These are phyloP conservation scores for Ceratocystis destructans DNA, from an alignment of 2,329 filamentous ascomycete species.

Conservation along the genomic window DNA sequence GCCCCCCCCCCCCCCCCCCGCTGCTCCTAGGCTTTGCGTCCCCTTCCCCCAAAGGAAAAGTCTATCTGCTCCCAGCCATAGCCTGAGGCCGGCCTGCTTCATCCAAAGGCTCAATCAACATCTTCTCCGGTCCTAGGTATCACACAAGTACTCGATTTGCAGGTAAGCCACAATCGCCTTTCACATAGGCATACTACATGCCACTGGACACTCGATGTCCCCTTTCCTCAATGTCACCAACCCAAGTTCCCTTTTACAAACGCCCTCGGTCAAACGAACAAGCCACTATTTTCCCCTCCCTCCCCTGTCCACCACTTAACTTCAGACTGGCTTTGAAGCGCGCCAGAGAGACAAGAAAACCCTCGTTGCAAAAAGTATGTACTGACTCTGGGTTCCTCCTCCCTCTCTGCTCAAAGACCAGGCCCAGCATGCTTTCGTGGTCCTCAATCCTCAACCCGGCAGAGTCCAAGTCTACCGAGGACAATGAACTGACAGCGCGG, in stretches of 20 bases:
- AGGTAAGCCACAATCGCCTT: not conserved
- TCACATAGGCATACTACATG: not conserved
- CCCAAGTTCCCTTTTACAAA: not conserved
- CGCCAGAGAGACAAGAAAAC: not conserved
- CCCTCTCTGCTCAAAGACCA: not conserved
- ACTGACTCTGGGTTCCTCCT: not conserved
- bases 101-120: not conserved
- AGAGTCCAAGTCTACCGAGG: constrained; percentile 30
- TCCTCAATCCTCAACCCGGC: constrained; percentile 53
- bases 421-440: constrained; percentile 44
- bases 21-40: too few relatives aligned
- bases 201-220: not conserved
- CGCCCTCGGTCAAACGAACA: not conserved
- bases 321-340: not conserved
- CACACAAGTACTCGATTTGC: not conserved
- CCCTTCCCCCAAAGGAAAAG: not conserved
- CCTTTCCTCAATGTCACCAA: not conserved
- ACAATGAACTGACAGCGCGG: not conserved
- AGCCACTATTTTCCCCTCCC: not conserved
- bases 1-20: too few relatives aligned
- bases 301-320: not conserved
- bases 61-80: not conserved
- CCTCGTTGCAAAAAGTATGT: not conserved
- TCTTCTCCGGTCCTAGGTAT: not conserved
- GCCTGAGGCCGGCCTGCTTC: not conserved